Evolutionary conservation across 768 basidiomycete species (phyloP).

Genomic region (Boletales sp.): DNA sequence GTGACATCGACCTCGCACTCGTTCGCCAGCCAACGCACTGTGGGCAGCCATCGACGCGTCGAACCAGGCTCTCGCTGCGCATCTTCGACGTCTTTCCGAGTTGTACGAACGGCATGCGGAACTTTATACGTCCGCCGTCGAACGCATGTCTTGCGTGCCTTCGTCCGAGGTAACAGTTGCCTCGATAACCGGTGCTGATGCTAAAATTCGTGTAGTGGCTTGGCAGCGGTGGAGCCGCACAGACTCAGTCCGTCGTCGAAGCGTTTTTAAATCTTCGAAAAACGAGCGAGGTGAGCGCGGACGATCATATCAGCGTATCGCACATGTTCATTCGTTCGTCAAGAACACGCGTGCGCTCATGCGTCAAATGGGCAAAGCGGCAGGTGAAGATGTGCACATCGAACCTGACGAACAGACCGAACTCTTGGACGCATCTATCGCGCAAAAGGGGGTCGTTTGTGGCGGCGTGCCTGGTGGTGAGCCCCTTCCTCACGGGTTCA

Average conservation of each 20-base stretch:
- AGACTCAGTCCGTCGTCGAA: constrained; percentile 38
- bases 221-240: background rate
- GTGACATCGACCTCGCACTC: background rate
- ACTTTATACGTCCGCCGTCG: constrained; percentile 54
- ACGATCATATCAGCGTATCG: background rate
- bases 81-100: constrained; percentile 48
- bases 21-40: constrained; percentile 48
- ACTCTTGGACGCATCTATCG: constrained; percentile 74
- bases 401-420: constrained; percentile 86
- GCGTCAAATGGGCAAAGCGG: constrained; percentile 75
- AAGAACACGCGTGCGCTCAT: constrained; percentile 77
- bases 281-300: constrained; percentile 50
- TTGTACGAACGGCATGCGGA: constrained; percentile 45
- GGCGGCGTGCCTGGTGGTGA: constrained; percentile 96
- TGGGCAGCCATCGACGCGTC: constrained; percentile 63
- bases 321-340: background rate
- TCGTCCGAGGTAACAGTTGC: constrained; percentile 41
- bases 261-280: constrained; percentile 56
- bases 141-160: constrained; percentile 58
- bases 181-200: background rate
- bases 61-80: constrained; percentile 57
- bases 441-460: constrained; percentile 81
- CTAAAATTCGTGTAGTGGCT: constrained; percentile 44
- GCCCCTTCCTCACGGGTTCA: background rate
- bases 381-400: constrained; percentile 68